These are phyloP conservation scores for Epichloe sylvatica DNA, from an alignment of 2,329 filamentous ascomycete species.

Conservation along the genomic window DNA sequence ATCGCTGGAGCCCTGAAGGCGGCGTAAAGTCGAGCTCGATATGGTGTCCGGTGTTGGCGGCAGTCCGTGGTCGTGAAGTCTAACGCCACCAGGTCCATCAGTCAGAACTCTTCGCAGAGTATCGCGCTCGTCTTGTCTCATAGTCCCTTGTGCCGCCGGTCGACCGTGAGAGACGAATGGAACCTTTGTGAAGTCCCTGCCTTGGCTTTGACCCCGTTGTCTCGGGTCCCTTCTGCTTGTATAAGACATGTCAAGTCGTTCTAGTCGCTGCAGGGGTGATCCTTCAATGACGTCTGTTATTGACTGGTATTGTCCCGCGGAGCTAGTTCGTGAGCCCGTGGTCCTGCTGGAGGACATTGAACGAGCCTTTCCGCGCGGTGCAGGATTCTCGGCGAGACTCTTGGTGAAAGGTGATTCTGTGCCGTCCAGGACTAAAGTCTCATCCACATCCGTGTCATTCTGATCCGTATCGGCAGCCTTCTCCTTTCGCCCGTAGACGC, in stretches of 20 bases:
- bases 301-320: constrained; percentile 27
- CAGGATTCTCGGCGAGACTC: background rate
- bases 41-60: constrained; percentile 48
- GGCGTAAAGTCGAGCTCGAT: constrained; percentile 39
- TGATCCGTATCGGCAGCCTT: constrained; percentile 18
- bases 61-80: constrained; percentile 29
- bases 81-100: constrained; percentile 27
- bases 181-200: constrained; percentile 10
- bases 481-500: constrained; percentile 40
- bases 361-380: constrained; percentile 1
- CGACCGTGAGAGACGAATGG: constrained; percentile 9
- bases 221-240: constrained; percentile 15
- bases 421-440: constrained; percentile 18
- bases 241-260: constrained; percentile 25
- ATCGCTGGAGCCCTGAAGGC: constrained; percentile 37
- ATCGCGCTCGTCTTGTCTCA: constrained; percentile 34
- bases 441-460: constrained; percentile 15
- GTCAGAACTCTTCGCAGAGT: constrained; percentile 35
- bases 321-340: constrained; percentile 11
- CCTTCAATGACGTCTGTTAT: constrained; percentile 23
- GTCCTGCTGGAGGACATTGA: constrained; percentile 1
- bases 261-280: constrained; percentile 34
- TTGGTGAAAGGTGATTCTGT: constrained; percentile 6
- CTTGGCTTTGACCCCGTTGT: constrained; percentile 15
- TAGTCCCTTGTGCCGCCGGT: constrained; percentile 12